Evolutionary conservation across 805 yeast species (phyloP), one percentile per base, ranked within the genome.

Genomic region (Sporopachydermia quercuum): DNA sequence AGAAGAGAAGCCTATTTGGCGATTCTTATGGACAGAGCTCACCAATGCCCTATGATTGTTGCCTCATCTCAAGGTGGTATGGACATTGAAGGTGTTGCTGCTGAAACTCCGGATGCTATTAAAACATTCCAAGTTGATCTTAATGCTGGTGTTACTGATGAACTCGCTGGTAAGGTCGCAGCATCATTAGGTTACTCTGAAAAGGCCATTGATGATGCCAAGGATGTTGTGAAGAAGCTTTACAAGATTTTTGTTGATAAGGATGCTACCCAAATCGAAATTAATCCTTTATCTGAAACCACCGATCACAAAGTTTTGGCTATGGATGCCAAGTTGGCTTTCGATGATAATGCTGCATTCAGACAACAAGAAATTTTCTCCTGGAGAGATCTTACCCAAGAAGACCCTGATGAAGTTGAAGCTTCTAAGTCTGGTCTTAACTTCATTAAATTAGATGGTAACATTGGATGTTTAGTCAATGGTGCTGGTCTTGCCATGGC

Each of bases 401-500:
- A 91, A 70, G 97, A 91, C 65, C 87, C 96, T 39, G 91, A 89
- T 64, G 98, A 89, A 68, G 85, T 85, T 51, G 79, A 74, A 62
- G 99, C 98, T 47, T 70, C 91, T 54, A 66, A 84, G 62, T 80
- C 76, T 56, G 91, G 86, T 54, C 75, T 91, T 57, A 91, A 91
- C 71, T 91, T 89, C 64, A 93, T 91, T 70, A 91, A 91, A 70
- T 78, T 91, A 59, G 93, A 89, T 58, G 99, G 99, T 65, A 84
- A 86, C 73, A 89, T 91, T 58, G 99, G 98, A 54, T 89, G 96
- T 71, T 72, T 91, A 47, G 99, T 91, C 61, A 91, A 91, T 65
- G 99, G 99, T 71, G 99, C 99, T 43, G 99, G 99, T 64, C 75
- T 91, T 60, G 99, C 99, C 55, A 91, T 91, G 99, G 99, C 99